Percentiles rank a stretch among this genome's conserved stretches.
These are phyloP conservation scores for Mycena belliarum DNA, from an alignment of 768 basidiomycete species.

Conservation along the genomic window DNA sequence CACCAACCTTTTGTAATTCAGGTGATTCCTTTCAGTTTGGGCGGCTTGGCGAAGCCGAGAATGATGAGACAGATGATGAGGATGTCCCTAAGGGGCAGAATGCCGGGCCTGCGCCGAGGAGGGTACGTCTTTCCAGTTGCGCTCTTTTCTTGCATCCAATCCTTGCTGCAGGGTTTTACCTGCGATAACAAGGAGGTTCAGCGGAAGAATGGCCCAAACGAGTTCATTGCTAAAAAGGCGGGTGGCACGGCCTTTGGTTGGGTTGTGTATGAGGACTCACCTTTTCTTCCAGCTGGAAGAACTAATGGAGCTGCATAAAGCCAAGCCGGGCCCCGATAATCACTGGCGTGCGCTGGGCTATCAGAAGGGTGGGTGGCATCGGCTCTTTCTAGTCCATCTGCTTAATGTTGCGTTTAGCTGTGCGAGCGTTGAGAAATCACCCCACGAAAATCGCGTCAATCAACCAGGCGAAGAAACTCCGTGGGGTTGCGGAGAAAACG, in stretches of 20 bases:
- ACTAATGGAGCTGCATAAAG: conserved; percentile 63
- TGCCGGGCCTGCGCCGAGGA: conserved; percentile 28
- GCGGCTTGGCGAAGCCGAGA: conserved; percentile 39
- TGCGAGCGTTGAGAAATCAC: conserved; percentile 56
- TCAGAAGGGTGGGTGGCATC: conserved; percentile 54
- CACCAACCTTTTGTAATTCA: neutral
- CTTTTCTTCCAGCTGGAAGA: conserved; percentile 54
- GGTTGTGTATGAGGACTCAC: neutral
- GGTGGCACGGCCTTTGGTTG: neutral
- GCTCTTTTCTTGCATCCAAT: neutral
- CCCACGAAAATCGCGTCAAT: conserved; percentile 58
- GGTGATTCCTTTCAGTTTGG: conserved; percentile 28
- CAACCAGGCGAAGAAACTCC: conserved; percentile 59
- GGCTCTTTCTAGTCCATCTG: neutral
- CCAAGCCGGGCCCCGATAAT: conserved; percentile 60
- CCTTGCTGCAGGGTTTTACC: conserved; percentile 53
- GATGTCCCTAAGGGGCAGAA: conserved; percentile 24
- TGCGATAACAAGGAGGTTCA: conserved; percentile 54
- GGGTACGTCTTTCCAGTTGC: conserved; percentile 33
- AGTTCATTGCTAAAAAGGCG: conserved; percentile 74
- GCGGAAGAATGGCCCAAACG: conserved; percentile 51
- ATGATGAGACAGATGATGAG: conserved; percentile 24
- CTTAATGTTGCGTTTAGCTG: conserved; percentile 40
- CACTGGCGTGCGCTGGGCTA: conserved; percentile 69
- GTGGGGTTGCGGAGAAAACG: conserved; percentile 73